A percentile compares a stretch with the other conserved stretches of the same genome.
These are phyloP conservation scores for Mortierella sp. DNA, from an alignment of 371 early-diverging fungal species.

Conservation along the genomic window DNA sequence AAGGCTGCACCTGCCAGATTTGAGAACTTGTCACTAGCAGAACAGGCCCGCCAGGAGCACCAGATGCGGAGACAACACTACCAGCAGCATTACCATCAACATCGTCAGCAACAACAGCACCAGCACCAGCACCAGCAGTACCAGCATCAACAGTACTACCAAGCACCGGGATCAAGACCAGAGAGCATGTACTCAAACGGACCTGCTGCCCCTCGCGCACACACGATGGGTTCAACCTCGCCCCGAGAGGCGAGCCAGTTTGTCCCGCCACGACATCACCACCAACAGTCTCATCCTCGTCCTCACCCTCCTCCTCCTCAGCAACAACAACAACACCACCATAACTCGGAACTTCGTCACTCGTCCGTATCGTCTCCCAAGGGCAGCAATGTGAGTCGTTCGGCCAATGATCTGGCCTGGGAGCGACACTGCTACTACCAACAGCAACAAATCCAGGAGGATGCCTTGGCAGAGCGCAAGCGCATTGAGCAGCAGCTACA, in stretches of 20 bases:
- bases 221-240: not conserved
- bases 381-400: conserved; percentile 8
- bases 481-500: conserved; percentile 12
- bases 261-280: not conserved
- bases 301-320: not conserved
- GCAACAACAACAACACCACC: not conserved
- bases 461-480: conserved; percentile 20
- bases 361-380: not conserved
- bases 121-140: conserved; percentile 26
- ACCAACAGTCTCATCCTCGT: not conserved
- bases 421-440: conserved; percentile 53
- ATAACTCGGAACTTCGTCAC: not conserved
- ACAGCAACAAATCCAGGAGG: conserved; percentile 40
- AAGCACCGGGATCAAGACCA: not conserved
- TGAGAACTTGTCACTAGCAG: conserved; percentile 38
- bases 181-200: not conserved
- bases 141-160: conserved; percentile 14
- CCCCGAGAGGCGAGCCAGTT: not conserved
- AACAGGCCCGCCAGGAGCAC: conserved; percentile 45
- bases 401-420: conserved; percentile 43
- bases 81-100: conserved; percentile 39
- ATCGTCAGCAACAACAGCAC: conserved; percentile 26
- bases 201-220: not conserved
- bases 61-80: conserved; percentile 36
- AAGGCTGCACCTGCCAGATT: not conserved